These are phyloP conservation scores for Cucurbita maxima DNA, from an alignment of 306 rosid species.

Conservation along the genomic window DNA sequence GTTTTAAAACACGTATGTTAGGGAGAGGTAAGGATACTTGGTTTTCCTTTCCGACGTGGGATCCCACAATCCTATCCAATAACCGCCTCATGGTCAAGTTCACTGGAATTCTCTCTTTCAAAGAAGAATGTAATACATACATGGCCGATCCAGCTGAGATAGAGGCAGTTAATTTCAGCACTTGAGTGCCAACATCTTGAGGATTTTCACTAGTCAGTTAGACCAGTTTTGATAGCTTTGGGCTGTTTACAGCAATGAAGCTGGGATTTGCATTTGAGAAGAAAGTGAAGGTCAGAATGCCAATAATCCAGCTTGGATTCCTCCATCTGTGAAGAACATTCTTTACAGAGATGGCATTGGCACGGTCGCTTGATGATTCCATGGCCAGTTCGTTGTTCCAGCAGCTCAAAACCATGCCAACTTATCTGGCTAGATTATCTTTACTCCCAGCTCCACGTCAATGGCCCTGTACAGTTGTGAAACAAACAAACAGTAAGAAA, in stretches of 20 bases:
- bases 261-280: constrained; percentile 44
- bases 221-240: constrained; percentile 63
- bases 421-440: neutral
- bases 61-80: constrained; percentile 39
- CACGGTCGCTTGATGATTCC: constrained; percentile 9
- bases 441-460: neutral
- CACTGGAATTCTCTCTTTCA: constrained; percentile 52
- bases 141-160: constrained; percentile 87
- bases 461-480: constrained; percentile 5
- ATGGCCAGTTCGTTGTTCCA: neutral
- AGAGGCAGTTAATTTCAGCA: constrained; percentile 43
- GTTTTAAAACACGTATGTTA: no score
- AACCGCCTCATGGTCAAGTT: constrained; percentile 70
- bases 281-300: constrained; percentile 43
- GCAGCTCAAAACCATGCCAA: neutral
- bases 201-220: constrained; percentile 83
- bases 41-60: no score
- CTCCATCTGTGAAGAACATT: constrained; percentile 44
- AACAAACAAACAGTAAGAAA: neutral
- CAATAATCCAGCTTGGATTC: constrained; percentile 47
- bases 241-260: constrained; percentile 60
- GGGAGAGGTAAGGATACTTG: no score
- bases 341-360: constrained; percentile 45
- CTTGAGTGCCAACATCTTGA: constrained; percentile 82
- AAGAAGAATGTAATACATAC: constrained; percentile 33